A percentile compares a stretch with the other conserved stretches of the same genome.
Conservation (phyloP, 2,329 filamentous ascomycete species). For the Penicillium sp. region DNA sequence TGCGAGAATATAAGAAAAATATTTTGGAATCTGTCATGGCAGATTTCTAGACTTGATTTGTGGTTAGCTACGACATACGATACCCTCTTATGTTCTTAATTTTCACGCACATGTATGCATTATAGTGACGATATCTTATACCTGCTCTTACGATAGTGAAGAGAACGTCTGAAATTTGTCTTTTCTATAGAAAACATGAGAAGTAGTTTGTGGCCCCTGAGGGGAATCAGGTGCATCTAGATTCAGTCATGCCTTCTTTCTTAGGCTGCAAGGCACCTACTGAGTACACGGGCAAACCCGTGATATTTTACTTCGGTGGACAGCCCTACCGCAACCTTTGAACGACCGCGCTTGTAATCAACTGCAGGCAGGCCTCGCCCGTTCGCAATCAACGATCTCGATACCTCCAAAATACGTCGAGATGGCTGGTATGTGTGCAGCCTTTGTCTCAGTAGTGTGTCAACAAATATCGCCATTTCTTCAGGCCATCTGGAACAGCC, state of each 20-base stretch:
- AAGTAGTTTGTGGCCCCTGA: too few relatives aligned
- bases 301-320: too few relatives aligned
- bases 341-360: too few relatives aligned
- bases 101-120: background rate
- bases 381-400: too few relatives aligned
- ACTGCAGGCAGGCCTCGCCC: too few relatives aligned
- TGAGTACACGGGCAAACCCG: background rate
- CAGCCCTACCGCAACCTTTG: too few relatives aligned
- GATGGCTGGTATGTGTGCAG: too few relatives aligned
- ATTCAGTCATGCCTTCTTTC: background rate
- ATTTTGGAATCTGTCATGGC: conserved; percentile 43
- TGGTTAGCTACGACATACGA: conserved; percentile 11
- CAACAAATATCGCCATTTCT: background rate
- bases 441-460: background rate
- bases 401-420: too few relatives aligned
- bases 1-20: conserved; percentile 39
- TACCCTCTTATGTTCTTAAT: conserved; percentile 7
- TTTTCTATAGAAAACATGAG: background rate
- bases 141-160: background rate
- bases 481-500: background rate
- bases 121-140: background rate
- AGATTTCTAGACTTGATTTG: conserved; percentile 26
- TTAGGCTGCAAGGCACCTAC: background rate
- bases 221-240: too few relatives aligned
- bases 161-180: background rate